Conservation (phyloP, 176 grass and related monocot species). For the Dactylis glomerata region DNA sequence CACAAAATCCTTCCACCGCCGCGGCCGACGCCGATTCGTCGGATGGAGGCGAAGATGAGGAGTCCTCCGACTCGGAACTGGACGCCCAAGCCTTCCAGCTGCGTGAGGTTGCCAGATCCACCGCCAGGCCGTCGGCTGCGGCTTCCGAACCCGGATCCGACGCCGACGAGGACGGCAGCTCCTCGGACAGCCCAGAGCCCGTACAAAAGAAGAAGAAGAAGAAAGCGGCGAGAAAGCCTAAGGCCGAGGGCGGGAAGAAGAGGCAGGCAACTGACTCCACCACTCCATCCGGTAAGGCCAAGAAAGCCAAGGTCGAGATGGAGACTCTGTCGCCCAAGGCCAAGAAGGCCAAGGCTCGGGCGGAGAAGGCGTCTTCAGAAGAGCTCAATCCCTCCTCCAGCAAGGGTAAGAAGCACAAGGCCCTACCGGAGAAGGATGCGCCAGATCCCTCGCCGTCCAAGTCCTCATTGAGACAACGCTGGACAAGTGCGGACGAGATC, state of each 20-base stretch:
- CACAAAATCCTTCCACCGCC: neutral
- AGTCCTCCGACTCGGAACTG: neutral
- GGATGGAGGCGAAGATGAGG: neutral
- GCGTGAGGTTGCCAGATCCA: too few relatives aligned
- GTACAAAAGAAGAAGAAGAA: too few relatives aligned
- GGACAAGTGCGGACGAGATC: conserved; percentile 9
- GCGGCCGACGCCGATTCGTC: too few relatives aligned
- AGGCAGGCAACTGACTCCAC: neutral
- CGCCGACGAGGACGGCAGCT: neutral
- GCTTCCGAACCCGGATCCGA: too few relatives aligned
- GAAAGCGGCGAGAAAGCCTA: neutral
- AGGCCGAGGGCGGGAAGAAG: conserved; percentile 23
- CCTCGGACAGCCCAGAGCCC: too few relatives aligned
- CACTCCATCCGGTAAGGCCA: neutral
- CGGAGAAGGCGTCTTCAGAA: neutral
- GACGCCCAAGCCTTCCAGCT: too few relatives aligned
- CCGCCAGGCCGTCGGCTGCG: neutral
- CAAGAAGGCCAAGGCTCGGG: neutral
- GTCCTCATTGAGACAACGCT: neutral
- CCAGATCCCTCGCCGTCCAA: neutral
- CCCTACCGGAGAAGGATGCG: neutral
- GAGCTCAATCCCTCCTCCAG: neutral
- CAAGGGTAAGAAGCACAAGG: conserved; percentile 5
- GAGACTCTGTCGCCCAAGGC: neutral
- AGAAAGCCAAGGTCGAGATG: conserved; percentile 7